Conservation (phyloP, 78 protist genomes). For the Dictyostelium capitatum region DNA sequence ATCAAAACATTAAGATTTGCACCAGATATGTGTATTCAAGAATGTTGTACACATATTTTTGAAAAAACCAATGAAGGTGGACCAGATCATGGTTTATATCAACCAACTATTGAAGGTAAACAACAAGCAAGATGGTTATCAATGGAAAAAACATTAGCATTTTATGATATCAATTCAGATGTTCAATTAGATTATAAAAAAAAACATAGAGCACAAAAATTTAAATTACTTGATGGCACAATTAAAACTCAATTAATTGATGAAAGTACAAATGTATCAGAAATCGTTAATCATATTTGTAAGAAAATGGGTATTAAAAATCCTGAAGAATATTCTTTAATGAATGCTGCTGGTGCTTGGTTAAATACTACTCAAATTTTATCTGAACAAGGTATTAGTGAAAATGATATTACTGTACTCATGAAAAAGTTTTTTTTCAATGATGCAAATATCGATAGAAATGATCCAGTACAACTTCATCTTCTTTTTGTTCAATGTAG, state of each 20-base stretch:
- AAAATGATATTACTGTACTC: conserved; percentile 68
- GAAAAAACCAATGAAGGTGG: conserved; percentile 83
- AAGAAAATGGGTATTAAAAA: conserved; percentile 83
- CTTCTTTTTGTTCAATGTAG: conserved; percentile 86
- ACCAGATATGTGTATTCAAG: conserved; percentile 78
- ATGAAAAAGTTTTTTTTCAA: conserved; percentile 91
- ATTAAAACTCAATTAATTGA: conserved; percentile 82
- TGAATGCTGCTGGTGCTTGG: conserved; percentile 81
- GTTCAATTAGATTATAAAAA: conserved; percentile 72
- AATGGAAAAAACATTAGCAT: conserved; percentile 41
- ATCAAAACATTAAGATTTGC: conserved; percentile 78
- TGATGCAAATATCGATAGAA: conserved; percentile 90
- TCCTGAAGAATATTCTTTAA: conserved; percentile 82
- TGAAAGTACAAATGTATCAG: conserved; percentile 52
- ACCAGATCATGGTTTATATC: conserved; percentile 85
- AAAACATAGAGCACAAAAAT: conserved; percentile 74
- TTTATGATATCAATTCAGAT: conserved; percentile 65
- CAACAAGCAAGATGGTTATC: conserved; percentile 69
- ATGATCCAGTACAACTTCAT: conserved; percentile 92
- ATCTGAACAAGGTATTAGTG: conserved; percentile 88
- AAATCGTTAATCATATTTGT: conserved; percentile 38
- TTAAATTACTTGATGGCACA: conserved; percentile 77
- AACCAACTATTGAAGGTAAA: conserved; percentile 41
- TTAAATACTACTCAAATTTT: conserved; percentile 83
- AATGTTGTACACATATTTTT: conserved; percentile 44